A percentile compares a stretch with the other conserved stretches of the same genome.
Conservation (phyloP, 2,329 filamentous ascomycete genomes). For the Phoma herbarum region DNA sequence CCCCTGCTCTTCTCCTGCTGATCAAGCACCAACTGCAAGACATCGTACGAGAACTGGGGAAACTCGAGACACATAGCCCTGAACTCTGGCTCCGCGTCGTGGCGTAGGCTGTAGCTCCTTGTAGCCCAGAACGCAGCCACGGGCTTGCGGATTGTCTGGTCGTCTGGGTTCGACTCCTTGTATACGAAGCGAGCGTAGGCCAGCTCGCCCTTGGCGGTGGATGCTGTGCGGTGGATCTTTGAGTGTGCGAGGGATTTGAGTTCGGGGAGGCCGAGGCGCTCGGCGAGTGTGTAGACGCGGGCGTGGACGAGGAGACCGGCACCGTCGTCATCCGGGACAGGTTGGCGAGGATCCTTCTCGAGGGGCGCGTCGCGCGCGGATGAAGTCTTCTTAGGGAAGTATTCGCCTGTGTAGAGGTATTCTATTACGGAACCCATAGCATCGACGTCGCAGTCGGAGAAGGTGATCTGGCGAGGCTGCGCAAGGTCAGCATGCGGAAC, state of each 20-base stretch:
- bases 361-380: constrained; percentile 72
- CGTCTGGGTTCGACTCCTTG: constrained; percentile 73
- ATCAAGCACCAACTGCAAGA: constrained; percentile 72
- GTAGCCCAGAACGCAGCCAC: constrained; percentile 92
- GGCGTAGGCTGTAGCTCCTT: constrained; percentile 78
- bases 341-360: constrained; percentile 72
- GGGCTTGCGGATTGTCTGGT: constrained; percentile 78
- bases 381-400: constrained; percentile 73
- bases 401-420: constrained; percentile 85
- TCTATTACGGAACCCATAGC: constrained; percentile 82
- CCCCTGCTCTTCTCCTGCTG: constrained; percentile 57
- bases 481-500: constrained; percentile 1
- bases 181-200: constrained; percentile 92
- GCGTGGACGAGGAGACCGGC: constrained; percentile 88
- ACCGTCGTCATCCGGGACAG: constrained; percentile 77
- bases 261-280: constrained; percentile 71
- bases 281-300: constrained; percentile 86
- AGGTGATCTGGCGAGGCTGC: constrained; percentile 72
- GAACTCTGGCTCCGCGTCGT: constrained; percentile 89
- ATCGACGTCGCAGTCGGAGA: constrained; percentile 73
- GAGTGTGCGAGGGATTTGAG: constrained; percentile 81
- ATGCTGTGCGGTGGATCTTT: constrained; percentile 93
- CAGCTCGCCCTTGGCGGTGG: constrained; percentile 88
- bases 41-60: constrained; percentile 92
- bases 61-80: constrained; percentile 84